Evolutionary conservation across 2,329 filamentous ascomycete genomes (phyloP), one percentile per base, ranked within the genome.

Genomic region (Chaetomium sp.): DNA sequence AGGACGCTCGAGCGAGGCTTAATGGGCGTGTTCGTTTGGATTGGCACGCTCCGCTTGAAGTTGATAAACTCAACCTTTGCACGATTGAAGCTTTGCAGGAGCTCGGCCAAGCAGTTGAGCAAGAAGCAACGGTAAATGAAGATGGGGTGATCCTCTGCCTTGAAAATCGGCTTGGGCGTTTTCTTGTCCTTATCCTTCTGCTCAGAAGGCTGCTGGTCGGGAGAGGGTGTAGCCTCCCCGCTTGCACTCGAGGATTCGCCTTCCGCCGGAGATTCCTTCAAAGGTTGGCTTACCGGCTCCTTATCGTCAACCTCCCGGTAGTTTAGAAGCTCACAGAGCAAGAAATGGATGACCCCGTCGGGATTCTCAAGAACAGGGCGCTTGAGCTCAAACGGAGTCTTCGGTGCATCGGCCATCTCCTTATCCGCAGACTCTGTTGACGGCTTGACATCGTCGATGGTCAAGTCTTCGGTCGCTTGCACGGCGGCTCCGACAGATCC

Each of bases 41-140:
- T 85, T 55, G 94, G 92, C 7, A 92, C 90, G 74, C 93, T 97
- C 66, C 94, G 89, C 70, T 96, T 98, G 80, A 97, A 99, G 76
- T 97, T 98, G 81, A 99, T 97, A 75, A 99, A 98, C 75, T 99
- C 96, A 51, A 99, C 87, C 82, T 99, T 99, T 9, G 93, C 92
- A 61, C 93, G 88, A 71, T 93, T 97, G 79, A 98, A 99, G 73
- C 90, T 96, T 64, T 91, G 88, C 16, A 99, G 82, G 16, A 99
- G 85, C 77, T 99, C 95, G 0, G 92, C 89, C 47, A 99, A 81
- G 73, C 93, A 97, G 74, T 95, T 93, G 35, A 99, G 84, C 59
- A 99, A 81, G 80, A 98, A 97, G 79, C 94, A 97, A 56, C 95
- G 88, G 74, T 98, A 99, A 60, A 98, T 89, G 78, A 96, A 99